A percentile compares a stretch with the other conserved stretches of the same genome.
Conservation (phyloP, 1,284 basidiomycete genomes). For the Sporisorium scitamineum region DNA sequence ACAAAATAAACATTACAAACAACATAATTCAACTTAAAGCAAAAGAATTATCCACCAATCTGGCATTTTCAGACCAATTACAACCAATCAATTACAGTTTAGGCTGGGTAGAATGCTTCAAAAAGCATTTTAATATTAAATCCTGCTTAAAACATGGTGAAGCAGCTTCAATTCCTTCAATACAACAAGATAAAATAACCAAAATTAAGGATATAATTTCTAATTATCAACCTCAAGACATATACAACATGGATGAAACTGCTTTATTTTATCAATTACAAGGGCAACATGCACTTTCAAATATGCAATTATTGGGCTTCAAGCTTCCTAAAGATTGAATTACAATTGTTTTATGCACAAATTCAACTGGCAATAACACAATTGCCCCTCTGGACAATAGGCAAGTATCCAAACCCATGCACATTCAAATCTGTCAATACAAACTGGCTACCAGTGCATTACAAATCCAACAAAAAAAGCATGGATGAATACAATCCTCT, state of each 20-base stretch:
- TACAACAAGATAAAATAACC: conserved; percentile 1
- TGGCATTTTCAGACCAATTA: not conserved
- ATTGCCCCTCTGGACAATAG: conserved; percentile 2
- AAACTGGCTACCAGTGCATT: no score
- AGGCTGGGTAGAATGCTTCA: conserved; percentile 9
- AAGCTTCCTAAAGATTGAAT: not conserved
- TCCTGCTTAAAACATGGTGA: conserved; percentile 2
- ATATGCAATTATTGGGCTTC: no score
- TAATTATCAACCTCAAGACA: no score
- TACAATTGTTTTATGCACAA: conserved; percentile 3
- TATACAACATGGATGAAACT: no score
- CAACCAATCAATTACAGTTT: not conserved
- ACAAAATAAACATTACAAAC: conserved; percentile 5
- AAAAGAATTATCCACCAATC: not conserved
- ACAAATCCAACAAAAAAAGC: conserved; percentile 8
- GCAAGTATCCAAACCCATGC: not conserved
- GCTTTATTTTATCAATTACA: no score
- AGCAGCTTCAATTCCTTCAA: not conserved
- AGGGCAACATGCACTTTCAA: not conserved
- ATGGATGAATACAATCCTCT: conserved; percentile 7
- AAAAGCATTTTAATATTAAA: conserved; percentile 5
- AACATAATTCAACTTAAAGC: not conserved
- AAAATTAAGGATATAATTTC: not conserved
- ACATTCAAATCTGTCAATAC: conserved; percentile 2
- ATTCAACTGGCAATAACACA: conserved; percentile 3